phyloP scores from a whole-genome alignment of 208 protist genomes.

The Trypanosoma lewisi region DNA sequence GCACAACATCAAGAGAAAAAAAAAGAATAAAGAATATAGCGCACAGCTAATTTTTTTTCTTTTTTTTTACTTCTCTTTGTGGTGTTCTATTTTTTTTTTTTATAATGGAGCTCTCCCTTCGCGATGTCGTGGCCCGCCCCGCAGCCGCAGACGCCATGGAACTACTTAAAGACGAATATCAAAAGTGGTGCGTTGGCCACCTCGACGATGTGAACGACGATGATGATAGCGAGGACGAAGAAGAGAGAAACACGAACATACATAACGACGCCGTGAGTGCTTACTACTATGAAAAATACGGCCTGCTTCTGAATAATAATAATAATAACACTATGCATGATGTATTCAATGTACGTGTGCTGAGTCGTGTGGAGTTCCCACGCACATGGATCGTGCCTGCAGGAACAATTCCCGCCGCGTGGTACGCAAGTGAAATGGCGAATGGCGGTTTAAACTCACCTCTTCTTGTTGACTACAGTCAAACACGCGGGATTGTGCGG shows the following conservation, averaged over 20 bases:
- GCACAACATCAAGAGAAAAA: neutral
- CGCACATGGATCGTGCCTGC: conserved; percentile 45
- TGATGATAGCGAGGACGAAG: conserved; percentile 15
- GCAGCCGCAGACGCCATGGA: conserved; percentile 19
- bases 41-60: neutral
- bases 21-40: neutral
- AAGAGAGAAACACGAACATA: neutral
- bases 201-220: conserved; percentile 16
- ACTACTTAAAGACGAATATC: conserved; percentile 17
- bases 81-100: neutral
- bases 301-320: neutral
- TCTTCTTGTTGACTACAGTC: conserved; percentile 35
- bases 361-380: conserved; percentile 27
- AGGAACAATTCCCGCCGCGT: conserved; percentile 32
- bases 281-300: neutral
- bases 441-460: conserved; percentile 15
- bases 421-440: conserved; percentile 8
- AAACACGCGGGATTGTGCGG: conserved; percentile 36
- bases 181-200: conserved; percentile 22
- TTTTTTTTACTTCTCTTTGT: conserved; percentile 11
- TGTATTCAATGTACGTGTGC: conserved; percentile 20
- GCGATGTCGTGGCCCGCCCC: conserved; percentile 26
- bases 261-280: neutral
- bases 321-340: neutral
- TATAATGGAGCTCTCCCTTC: conserved; percentile 23